Conservation (phyloP, 2,329 filamentous ascomycete species). For the Didymella lethalis region DNA sequence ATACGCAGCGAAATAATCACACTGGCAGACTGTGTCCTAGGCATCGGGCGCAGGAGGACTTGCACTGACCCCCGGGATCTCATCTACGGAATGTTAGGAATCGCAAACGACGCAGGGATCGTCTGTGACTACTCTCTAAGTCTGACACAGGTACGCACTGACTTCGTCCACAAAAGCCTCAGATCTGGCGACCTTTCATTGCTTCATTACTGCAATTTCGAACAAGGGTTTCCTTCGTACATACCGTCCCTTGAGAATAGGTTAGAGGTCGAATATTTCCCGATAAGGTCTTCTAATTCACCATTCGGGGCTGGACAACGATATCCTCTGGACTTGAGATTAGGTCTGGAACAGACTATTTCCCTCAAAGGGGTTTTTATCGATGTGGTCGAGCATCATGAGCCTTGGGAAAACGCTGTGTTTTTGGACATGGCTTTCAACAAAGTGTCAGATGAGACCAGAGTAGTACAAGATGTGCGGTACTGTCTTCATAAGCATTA, state of each 20-base stretch:
- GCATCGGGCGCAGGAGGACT: not conserved
- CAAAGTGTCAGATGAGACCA: too few relatives aligned
- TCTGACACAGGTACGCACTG: not conserved
- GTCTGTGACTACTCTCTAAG: not conserved
- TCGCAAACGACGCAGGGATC: not conserved
- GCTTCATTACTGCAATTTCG: not conserved
- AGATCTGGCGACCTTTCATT: not conserved
- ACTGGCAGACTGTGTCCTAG: not conserved
- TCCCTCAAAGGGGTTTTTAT: not conserved
- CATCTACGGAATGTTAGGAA: not conserved
- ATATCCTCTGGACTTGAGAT: not conserved
- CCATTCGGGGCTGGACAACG: not conserved
- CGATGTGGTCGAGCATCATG: not conserved
- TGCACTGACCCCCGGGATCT: not conserved
- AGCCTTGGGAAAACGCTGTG: not conserved
- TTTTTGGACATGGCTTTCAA: not conserved
- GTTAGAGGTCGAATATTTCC: not conserved
- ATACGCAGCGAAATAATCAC: not conserved
- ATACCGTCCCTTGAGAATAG: not conserved
- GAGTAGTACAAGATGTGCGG: not conserved
- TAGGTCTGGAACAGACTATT: not conserved
- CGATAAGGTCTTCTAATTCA: not conserved
- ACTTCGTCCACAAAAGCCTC: not conserved
- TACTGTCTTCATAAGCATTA: not conserved
- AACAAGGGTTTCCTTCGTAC: not conserved